Percentiles rank a stretch among this genome's conserved stretches.
Evolutionary conservation across 768 basidiomycete genomes (phyloP).

Genomic region (Kwoniella botswanensis): DNA sequence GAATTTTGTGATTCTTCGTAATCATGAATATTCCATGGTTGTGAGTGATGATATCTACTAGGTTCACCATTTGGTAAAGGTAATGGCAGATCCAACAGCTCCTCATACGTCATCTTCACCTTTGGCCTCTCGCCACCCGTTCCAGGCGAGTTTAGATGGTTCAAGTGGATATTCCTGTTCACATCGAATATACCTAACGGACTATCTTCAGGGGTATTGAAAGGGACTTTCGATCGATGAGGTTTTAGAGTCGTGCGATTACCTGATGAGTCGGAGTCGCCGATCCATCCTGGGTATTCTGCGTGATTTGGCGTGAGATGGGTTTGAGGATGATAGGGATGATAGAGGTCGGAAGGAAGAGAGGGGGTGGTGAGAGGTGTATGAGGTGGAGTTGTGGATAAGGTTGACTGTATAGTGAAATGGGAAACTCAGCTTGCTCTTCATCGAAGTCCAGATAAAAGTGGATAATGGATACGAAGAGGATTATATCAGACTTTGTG

Average conservation of each 20-base stretch:
- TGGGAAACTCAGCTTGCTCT: not conserved
- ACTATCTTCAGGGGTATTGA: conserved; percentile 15
- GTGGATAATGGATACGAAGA: not conserved
- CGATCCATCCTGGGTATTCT: conserved; percentile 1
- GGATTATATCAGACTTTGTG: not conserved
- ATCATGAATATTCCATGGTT: not conserved
- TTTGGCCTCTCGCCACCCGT: too few relatives aligned
- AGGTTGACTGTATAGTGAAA: not conserved
- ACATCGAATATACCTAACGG: not conserved
- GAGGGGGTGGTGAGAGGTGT: conserved; percentile 8
- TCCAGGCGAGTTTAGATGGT: not conserved
- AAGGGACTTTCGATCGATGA: not conserved
- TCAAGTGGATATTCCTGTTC: not conserved
- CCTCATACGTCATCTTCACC: conserved; percentile 10
- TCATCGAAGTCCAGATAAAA: not conserved
- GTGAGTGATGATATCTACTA: conserved; percentile 4
- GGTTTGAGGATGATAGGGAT: not conserved
- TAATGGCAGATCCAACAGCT: conserved; percentile 12
- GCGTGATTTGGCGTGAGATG: not conserved
- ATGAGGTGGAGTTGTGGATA: not conserved
- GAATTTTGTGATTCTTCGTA: too few relatives aligned
- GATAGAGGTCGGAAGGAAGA: not conserved
- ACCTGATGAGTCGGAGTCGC: conserved; percentile 22
- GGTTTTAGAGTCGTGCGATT: conserved; percentile 5
- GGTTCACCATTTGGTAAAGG: conserved; percentile 20